Percentiles rank a stretch among this genome's conserved stretches.
phyloP scores from a whole-genome alignment of 345 rosid genomes.

The Corymbia maculata region DNA sequence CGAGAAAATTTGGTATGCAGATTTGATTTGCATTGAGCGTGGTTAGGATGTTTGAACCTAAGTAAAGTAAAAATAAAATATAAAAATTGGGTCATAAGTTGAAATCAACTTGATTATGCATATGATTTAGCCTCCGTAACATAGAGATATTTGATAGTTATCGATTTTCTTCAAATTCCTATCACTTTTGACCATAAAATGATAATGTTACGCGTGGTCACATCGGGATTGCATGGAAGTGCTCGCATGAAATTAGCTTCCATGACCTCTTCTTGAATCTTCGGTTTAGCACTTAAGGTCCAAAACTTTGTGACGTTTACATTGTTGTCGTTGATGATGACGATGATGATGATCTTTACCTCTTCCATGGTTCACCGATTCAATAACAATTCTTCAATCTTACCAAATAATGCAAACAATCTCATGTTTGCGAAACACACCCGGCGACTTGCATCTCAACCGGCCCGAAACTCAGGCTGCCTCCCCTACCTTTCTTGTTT shows the following conservation, averaged over 20 bases:
- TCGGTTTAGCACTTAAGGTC: not conserved
- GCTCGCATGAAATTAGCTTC: rapidly evolving
- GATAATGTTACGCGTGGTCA: not conserved
- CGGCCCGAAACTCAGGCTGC: not conserved
- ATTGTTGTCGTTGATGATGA: not conserved
- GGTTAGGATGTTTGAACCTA: not conserved
- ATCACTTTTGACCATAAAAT: not conserved
- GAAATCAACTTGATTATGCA: not conserved
- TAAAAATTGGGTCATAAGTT: not conserved
- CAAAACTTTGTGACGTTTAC: rapidly evolving
- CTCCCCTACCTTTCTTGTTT: not conserved
- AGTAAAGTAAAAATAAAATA: not conserved
- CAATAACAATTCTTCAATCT: not conserved
- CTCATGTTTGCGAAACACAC: not conserved
- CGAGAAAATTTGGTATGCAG: not conserved
- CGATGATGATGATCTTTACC: not conserved
- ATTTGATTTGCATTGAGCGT: not conserved
- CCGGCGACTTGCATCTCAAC: not conserved
- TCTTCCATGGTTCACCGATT: not conserved
- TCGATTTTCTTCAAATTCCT: not conserved
- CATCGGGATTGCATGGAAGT: not conserved
- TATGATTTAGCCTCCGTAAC: not conserved
- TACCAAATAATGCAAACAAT: not conserved
- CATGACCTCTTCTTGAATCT: not conserved
- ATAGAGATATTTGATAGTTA: rapidly evolving